These are phyloP conservation scores for Protomyces inundatus DNA, from an alignment of 1,139 yeast genomes.

Conservation along the genomic window DNA sequence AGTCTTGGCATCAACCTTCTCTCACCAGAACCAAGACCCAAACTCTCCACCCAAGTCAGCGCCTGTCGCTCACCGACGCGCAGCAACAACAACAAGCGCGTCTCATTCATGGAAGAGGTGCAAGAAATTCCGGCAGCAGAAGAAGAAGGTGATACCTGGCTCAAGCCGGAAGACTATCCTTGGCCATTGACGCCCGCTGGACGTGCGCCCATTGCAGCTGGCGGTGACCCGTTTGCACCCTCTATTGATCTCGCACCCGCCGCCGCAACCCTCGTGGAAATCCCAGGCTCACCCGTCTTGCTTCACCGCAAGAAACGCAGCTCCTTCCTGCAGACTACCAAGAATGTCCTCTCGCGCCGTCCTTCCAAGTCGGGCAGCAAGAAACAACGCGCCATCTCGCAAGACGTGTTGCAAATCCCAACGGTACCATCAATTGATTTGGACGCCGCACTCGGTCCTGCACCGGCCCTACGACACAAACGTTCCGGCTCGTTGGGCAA, in stretches of 20 bases:
- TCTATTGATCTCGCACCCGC: constrained; percentile 23
- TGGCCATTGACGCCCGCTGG: constrained; percentile 12
- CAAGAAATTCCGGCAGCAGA: constrained; percentile 7
- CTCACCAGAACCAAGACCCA: background rate
- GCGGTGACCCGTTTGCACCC: constrained; percentile 10
- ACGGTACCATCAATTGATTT: constrained; percentile 13
- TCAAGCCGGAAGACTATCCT: constrained; percentile 20
- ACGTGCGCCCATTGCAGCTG: background rate
- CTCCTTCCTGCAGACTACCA: constrained; percentile 21
- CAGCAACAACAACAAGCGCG: background rate
- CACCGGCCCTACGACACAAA: constrained; percentile 13
- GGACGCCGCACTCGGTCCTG: constrained; percentile 16
- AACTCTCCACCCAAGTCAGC: constrained; percentile 4
- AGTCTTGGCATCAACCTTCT: background rate
- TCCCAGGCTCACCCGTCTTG: constrained; percentile 19
- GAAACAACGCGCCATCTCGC: constrained; percentile 1
- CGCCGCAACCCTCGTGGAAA: background rate
- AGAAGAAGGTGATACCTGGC: constrained; percentile 21
- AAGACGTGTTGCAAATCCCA: constrained; percentile 3
- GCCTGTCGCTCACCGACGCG: background rate
- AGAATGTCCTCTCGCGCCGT: constrained; percentile 15
- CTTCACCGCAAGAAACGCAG: constrained; percentile 22
- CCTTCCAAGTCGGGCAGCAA: constrained; percentile 6
- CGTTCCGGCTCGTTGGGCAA: constrained; percentile 17
- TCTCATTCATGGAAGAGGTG: constrained; percentile 1